Evolutionary conservation across 305 asterid species (phyloP).

Genomic region (Salvia sclarea): DNA sequence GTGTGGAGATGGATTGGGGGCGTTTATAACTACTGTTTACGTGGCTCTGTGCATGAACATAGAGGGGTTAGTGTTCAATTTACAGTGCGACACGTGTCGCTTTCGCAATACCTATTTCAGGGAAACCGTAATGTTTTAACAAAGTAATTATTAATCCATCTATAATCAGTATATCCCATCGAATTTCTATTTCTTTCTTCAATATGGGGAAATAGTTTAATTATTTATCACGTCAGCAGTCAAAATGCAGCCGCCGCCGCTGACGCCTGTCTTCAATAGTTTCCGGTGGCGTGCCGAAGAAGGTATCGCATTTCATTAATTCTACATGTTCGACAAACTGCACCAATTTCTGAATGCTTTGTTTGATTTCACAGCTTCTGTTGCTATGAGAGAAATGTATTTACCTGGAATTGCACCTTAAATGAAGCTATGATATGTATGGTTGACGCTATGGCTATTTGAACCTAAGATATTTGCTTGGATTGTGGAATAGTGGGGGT

Average conservation of each 20-base stretch:
- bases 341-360: constrained; percentile 2
- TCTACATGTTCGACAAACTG: constrained; percentile 50
- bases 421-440: neutral
- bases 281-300: constrained; percentile 21
- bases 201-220: neutral
- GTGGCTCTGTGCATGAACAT: constrained; percentile 43
- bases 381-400: neutral
- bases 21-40: constrained; percentile 20
- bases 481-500: neutral
- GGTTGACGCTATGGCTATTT: neutral
- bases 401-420: neutral
- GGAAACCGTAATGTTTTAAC: neutral
- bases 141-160: neutral
- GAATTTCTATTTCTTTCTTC: too few species aligned
- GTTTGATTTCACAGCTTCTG: neutral
- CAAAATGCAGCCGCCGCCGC: neutral
- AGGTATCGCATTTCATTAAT: neutral
- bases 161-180: too few species aligned
- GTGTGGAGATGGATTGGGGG: neutral
- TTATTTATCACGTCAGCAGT: neutral
- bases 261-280: neutral
- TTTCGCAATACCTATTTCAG: neutral
- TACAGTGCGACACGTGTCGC: constrained; percentile 31
- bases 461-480: neutral
- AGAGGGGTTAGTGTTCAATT: neutral